phyloP scores from a whole-genome alignment of 2,329 filamentous ascomycete genomes.

The Curvularia sp. region DNA sequence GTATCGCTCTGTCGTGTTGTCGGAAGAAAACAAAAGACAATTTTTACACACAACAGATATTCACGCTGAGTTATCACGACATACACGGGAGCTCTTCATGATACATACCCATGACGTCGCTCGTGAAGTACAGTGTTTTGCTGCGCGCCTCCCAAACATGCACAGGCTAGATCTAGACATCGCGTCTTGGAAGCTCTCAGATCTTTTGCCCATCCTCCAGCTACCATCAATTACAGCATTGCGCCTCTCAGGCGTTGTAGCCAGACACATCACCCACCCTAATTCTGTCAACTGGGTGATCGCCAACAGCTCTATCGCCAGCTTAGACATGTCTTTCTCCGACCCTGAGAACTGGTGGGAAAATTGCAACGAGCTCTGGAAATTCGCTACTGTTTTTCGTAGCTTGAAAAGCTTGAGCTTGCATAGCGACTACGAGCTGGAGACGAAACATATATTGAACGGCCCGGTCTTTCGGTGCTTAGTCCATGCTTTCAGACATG shows the following conservation, averaged over 20 bases:
- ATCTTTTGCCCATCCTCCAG: conserved; percentile 7
- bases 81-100: conserved; percentile 2
- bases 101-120: not conserved
- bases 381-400: conserved; percentile 10
- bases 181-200: not conserved
- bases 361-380: conserved; percentile 5
- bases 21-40: not conserved
- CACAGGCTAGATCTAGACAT: conserved; percentile 10
- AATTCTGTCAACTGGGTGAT: conserved; percentile 8
- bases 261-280: not conserved
- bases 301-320: conserved; percentile 9
- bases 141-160: conserved; percentile 8
- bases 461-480: conserved; percentile 11
- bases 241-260: conserved; percentile 1
- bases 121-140: not conserved
- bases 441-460: not conserved
- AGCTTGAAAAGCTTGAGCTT: conserved; percentile 6
- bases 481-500: conserved; percentile 13
- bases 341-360: conserved; percentile 3
- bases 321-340: conserved; percentile 14
- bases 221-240: conserved; percentile 9
- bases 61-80: conserved; percentile 1
- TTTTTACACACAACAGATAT: conserved; percentile 1
- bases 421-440: conserved; percentile 2
- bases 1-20: conserved; percentile 10